Evolutionary conservation across 2,329 filamentous ascomycete genomes (phyloP).

Genomic region (Tolypocladium sp.): DNA sequence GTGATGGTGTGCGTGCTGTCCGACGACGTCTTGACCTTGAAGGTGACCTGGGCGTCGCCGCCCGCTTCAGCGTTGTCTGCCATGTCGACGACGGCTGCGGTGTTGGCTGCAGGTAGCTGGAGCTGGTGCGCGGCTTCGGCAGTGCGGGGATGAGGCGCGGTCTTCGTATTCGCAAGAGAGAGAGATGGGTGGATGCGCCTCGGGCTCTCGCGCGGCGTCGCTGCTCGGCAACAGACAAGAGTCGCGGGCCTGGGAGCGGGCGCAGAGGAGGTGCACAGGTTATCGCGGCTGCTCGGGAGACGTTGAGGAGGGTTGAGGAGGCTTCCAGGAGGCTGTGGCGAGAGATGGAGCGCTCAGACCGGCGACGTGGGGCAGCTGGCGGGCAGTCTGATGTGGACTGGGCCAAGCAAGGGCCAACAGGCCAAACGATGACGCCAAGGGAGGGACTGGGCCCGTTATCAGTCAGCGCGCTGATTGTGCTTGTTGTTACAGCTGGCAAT

Average conservation of each 20-base stretch:
- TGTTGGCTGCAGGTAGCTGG: slow-evolving; percentile 1
- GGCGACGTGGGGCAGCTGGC: background rate
- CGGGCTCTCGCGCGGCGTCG: background rate
- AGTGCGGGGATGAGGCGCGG: background rate
- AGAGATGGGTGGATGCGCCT: background rate
- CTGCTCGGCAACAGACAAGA: background rate
- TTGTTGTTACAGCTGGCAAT: background rate
- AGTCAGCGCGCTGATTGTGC: background rate
- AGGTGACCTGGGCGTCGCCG: slow-evolving; percentile 73
- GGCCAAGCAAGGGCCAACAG: background rate
- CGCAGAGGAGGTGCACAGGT: background rate
- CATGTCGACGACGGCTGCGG: slow-evolving; percentile 33
- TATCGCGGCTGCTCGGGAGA: background rate
- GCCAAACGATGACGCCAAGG: background rate
- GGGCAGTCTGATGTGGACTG: background rate
- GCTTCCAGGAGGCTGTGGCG: background rate
- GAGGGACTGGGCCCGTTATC: background rate
- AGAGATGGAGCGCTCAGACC: background rate
- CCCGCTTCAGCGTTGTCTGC: slow-evolving; percentile 52
- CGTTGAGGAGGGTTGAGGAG: background rate
- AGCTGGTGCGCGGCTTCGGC: slow-evolving; percentile 5
- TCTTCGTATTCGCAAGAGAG: background rate
- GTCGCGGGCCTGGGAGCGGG: background rate
- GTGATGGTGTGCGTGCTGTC: slow-evolving; percentile 80
- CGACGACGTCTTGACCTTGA: slow-evolving; percentile 96